Evolutionary conservation across 495 filamentous ascomycete genomes (phyloP).

Genomic region (Penicillium crystallinum): DNA sequence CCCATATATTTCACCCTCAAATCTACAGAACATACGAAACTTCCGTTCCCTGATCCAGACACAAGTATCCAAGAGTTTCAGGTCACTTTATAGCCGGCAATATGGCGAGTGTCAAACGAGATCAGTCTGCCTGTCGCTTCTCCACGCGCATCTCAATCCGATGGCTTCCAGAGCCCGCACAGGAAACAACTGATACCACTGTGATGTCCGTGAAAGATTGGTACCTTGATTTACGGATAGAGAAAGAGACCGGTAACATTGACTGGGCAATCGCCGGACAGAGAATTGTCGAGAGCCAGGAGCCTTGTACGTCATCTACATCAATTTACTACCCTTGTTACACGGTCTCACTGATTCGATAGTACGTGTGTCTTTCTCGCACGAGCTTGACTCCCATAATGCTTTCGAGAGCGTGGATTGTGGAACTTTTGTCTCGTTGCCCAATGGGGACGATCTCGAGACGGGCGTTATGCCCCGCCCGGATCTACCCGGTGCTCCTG

Average conservation of each 20-base stretch:
- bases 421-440: slow-evolving; percentile 32
- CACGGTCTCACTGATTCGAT: neutral
- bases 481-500: slow-evolving; percentile 31
- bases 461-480: slow-evolving; percentile 36
- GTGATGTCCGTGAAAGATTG: slow-evolving; percentile 41
- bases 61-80: no score
- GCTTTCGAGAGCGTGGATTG: slow-evolving; percentile 35
- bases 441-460: slow-evolving; percentile 40
- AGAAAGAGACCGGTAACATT: slow-evolving; percentile 23
- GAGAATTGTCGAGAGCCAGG: slow-evolving; percentile 27
- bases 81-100: no score
- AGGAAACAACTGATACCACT: slow-evolving; percentile 42
- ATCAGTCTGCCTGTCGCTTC: slow-evolving; percentile 22
- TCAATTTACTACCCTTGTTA: neutral
- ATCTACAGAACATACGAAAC: no score
- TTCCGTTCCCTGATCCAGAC: no score
- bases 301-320: slow-evolving; percentile 20
- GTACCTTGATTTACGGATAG: slow-evolving; percentile 42
- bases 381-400: slow-evolving; percentile 38
- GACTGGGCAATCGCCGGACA: slow-evolving; percentile 43
- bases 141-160: slow-evolving; percentile 41
- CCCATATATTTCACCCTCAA: no score
- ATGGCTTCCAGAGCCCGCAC: slow-evolving; percentile 36
- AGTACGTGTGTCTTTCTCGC: slow-evolving; percentile 37
- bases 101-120: slow-evolving; percentile 8